A percentile compares a stretch with the other conserved stretches of the same genome.
phyloP scores from a whole-genome alignment of 495 filamentous ascomycete species.

The Neurospora sp. region DNA sequence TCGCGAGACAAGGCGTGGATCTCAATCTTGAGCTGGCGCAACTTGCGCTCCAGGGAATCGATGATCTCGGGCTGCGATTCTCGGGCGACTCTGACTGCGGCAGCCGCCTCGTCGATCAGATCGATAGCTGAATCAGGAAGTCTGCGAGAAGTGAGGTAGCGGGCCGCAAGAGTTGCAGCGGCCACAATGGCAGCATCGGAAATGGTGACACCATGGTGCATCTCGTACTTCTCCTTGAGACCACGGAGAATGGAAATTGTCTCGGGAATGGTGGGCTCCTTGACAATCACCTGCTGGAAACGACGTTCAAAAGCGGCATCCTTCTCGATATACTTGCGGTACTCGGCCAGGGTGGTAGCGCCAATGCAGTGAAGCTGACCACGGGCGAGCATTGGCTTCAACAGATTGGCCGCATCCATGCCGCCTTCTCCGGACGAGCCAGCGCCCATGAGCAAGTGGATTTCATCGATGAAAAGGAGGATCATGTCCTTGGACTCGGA shows the following conservation, averaged over 20 bases:
- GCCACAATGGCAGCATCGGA: conserved; percentile 85
- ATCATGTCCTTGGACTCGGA: conserved; percentile 95
- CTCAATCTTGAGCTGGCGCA: conserved; percentile 88
- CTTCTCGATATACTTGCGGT: conserved; percentile 98
- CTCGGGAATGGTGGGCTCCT: conserved; percentile 79
- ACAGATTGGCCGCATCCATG: conserved; percentile 95
- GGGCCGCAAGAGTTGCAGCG: conserved; percentile 77
- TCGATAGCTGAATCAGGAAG: conserved; percentile 96
- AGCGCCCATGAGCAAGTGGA: conserved; percentile 96
- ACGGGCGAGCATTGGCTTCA: conserved; percentile 95
- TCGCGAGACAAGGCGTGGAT: conserved; percentile 90
- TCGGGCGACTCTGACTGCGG: conserved; percentile 84
- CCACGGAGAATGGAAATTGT: conserved; percentile 96
- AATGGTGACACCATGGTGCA: conserved; percentile 96
- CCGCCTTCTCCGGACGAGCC: conserved; percentile 88
- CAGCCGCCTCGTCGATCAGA: conserved; percentile 90
- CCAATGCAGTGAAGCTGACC: conserved; percentile 97
- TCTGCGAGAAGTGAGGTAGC: conserved; percentile 82
- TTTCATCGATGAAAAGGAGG: conserved; percentile 95
- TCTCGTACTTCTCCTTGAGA: conserved; percentile 93
- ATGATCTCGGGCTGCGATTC: conserved; percentile 93
- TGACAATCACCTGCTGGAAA: conserved; percentile 95
- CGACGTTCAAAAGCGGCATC: conserved; percentile 95
- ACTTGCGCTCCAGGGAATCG: conserved; percentile 80
- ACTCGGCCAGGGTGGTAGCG: conserved; percentile 88